Conservation (phyloP, 2,329 filamentous ascomycete genomes). For the Metarhizium anisopliae region DNA sequence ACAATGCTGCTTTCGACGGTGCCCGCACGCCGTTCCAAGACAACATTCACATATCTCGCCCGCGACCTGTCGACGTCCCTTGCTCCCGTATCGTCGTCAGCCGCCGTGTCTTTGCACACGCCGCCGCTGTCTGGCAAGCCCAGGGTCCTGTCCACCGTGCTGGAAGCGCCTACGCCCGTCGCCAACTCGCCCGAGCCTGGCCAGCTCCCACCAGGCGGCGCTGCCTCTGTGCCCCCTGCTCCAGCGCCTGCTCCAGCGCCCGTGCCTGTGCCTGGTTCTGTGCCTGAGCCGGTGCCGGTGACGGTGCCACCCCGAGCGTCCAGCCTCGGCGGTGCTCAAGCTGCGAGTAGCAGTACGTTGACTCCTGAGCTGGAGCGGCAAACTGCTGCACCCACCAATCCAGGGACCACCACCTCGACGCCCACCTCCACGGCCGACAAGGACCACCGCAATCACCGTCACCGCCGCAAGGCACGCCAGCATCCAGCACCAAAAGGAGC, state of each 20-base stretch:
- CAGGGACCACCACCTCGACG: neutral
- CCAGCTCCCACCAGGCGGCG: neutral
- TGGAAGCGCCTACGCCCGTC: neutral
- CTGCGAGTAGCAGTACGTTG: too few species aligned
- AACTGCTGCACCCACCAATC: neutral
- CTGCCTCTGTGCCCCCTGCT: neutral
- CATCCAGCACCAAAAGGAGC: neutral
- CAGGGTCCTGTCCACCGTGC: slow-evolving; percentile 1
- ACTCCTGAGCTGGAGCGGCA: neutral
- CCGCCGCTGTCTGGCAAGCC: neutral
- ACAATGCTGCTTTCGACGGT: slow-evolving; percentile 1
- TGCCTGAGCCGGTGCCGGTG: neutral
- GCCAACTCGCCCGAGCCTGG: neutral
- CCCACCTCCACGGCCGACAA: neutral
- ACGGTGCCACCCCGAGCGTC: slow-evolving; percentile 1
- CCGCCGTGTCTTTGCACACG: neutral
- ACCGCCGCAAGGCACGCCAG: neutral
- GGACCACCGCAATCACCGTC: neutral
- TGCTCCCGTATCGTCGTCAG: neutral
- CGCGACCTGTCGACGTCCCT: neutral
- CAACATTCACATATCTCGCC: neutral
- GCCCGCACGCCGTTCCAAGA: neutral
- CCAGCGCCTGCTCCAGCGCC: neutral
- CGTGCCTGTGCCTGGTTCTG: neutral
- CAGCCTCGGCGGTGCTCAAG: neutral